These are phyloP conservation scores for Candida tunisiensis DNA, from an alignment of 1,139 yeast genomes.

Conservation along the genomic window DNA sequence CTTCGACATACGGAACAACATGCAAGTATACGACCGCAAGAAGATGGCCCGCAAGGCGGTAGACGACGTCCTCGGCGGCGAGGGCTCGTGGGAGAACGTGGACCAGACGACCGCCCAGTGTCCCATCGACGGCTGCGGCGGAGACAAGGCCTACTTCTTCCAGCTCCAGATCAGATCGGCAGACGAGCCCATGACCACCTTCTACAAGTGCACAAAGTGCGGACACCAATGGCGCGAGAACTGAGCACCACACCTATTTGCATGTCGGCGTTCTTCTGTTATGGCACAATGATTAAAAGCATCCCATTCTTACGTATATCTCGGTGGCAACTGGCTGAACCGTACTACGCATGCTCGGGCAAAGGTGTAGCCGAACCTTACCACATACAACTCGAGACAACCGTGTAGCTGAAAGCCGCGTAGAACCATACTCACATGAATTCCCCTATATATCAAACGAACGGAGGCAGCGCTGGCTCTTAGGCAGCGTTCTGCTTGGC, in stretches of 20 bases:
- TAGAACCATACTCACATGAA: too few species aligned
- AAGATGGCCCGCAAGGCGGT: constrained; percentile 73
- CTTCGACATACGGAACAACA: constrained; percentile 58
- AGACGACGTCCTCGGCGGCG: constrained; percentile 94
- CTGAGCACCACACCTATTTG: constrained; percentile 14
- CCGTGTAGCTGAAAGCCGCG: too few species aligned
- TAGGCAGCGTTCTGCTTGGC: constrained; percentile 20
- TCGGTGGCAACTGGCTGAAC: too few species aligned
- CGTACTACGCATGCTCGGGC: too few species aligned
- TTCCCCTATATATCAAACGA: too few species aligned
- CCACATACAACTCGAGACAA: too few species aligned
- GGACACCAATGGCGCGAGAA: constrained; percentile 96
- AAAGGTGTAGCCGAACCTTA: too few species aligned
- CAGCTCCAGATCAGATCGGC: constrained; percentile 92
- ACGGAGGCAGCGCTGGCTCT: too few species aligned
- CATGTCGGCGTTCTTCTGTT: not conserved
- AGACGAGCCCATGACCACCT: constrained; percentile 90
- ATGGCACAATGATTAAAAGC: too few species aligned
- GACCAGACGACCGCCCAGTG: constrained; percentile 62
- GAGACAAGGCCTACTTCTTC: constrained; percentile 87
- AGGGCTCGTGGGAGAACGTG: constrained; percentile 97
- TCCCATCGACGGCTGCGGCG: constrained; percentile 74
- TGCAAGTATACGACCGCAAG: constrained; percentile 75
- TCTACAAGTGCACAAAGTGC: constrained; percentile 81
- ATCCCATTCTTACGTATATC: too few species aligned